Percentiles rank a stretch among this genome's conserved stretches.
phyloP scores from a whole-genome alignment of 176 grass and related monocot genomes.

The Zea luxurians region DNA sequence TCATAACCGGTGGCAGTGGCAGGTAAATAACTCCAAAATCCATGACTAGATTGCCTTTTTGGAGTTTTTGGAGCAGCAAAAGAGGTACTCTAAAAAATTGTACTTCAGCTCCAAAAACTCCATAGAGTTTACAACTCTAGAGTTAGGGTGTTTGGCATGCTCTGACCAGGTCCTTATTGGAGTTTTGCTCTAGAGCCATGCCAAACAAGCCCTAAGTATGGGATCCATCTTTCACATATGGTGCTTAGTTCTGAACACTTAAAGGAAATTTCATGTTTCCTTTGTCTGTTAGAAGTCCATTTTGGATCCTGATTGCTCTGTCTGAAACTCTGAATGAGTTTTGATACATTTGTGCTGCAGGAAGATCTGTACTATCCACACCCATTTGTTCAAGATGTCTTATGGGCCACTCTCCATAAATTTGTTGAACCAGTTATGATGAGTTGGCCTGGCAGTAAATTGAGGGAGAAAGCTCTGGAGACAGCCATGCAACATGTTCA shows the following conservation, averaged over 20 bases:
- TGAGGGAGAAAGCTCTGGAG: slow-evolving; percentile 76
- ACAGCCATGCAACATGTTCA: slow-evolving; percentile 85
- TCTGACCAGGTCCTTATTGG: no score
- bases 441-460: slow-evolving; percentile 78
- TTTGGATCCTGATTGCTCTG: slow-evolving; percentile 10
- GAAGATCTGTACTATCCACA: slow-evolving; percentile 98
- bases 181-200: no score
- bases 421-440: slow-evolving; percentile 85
- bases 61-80: no score
- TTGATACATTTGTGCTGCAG: slow-evolving; percentile 43
- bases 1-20: no score
- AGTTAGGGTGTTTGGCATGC: no score
- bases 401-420: slow-evolving; percentile 94
- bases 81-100: no score
- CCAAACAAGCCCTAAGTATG: no score
- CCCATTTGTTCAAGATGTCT: slow-evolving; percentile 83
- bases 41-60: no score
- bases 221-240: not conserved
- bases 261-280: not conserved
- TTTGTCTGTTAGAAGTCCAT: slow-evolving; percentile 12
- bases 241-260: not conserved
- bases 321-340: not conserved
- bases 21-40: no score
- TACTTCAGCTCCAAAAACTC: no score
- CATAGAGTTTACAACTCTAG: no score